A percentile compares a stretch with the other conserved stretches of the same genome.
Evolutionary conservation across 306 rosid genomes (phyloP).

Genomic region (Carpinus fangiana): DNA sequence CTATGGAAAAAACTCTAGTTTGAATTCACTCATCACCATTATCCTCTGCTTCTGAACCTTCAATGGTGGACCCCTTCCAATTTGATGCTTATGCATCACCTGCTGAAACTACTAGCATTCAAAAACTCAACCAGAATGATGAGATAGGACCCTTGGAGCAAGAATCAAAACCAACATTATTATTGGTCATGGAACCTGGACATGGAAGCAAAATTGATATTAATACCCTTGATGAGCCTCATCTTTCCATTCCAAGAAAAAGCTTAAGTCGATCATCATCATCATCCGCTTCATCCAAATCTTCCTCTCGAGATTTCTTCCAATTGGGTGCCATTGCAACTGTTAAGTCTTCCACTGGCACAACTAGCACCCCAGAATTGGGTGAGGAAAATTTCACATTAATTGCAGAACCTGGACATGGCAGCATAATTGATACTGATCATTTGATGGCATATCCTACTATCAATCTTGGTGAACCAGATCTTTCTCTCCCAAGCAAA

Average conservation of each 20-base stretch:
- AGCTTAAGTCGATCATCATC: conserved; percentile 9
- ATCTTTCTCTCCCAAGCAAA: conserved; percentile 14
- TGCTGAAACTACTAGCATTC: conserved; percentile 3
- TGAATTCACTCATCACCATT: conserved; percentile 14
- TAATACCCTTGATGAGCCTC: conserved; percentile 11
- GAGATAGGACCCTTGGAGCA: not conserved
- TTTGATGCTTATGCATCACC: conserved; percentile 1
- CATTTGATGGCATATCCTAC: too few relatives aligned
- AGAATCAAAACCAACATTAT: not conserved
- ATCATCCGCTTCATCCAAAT: conserved; percentile 25
- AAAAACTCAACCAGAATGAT: not conserved
- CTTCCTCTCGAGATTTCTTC: not conserved
- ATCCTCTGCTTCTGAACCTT: conserved; percentile 17
- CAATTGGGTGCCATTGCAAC: not conserved
- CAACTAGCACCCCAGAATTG: too few relatives aligned
- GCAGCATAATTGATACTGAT: too few relatives aligned
- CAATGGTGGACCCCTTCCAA: conserved; percentile 23
- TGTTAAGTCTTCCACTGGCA: too few relatives aligned
- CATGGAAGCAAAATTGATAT: conserved; percentile 10
- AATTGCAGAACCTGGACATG: too few relatives aligned
- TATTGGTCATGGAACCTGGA: conserved; percentile 23
- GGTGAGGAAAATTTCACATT: too few relatives aligned
- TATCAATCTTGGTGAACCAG: not conserved
- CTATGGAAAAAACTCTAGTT: not conserved
- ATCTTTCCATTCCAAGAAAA: conserved; percentile 3